Evolutionary conservation across 768 basidiomycete species (phyloP), one percentile per base, ranked within the genome.

Genomic region (Auricularia cornea): DNA sequence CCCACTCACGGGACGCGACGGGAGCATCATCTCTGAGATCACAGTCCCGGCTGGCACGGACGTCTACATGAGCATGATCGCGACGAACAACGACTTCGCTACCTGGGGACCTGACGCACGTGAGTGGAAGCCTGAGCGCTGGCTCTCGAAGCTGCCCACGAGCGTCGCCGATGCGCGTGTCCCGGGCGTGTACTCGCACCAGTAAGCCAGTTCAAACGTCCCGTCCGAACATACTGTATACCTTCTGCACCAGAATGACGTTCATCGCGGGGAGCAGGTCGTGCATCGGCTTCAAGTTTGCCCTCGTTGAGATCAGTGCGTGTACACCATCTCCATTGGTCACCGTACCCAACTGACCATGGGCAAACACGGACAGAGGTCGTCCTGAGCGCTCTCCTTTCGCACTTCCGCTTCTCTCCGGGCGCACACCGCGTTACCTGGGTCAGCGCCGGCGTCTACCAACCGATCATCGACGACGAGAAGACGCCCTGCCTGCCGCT

Each of bases 261-360:
- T 85, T 84, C 69, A 72, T 84, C 33, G 83, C 81, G 14, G 84
- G 84, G 3, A 72, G 76, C 38, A 73, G 83, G 64, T 79, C 83
- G 12, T 84, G 84, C 72, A 77, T 71, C 32, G 79, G 84, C 14
- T 84, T 82, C 68, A 81, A 77, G 68, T 84, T 84, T 65, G 81
- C 84, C 4, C 76, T 81, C 69, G 72, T 82, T 61, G 83, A 85
- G 70, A 82, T 83, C 69, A 85, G 83, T 84, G 67, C 65, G 81
- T 62, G 35, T n/a, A n/a, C n/a, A n/a, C n/a, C n/a, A n/a, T n/a
- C n/a, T n/a, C n/a, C n/a, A n/a, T n/a, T n/a, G n/a, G n/a, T n/a
- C n/a, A n/a, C n/a, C n/a, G n/a, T n/a, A n/a, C n/a, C n/a, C n/a
- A n/a, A n/a, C n/a, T n/a, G n/a, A n/a, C n/a, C n/a, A n/a, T n/a